Base-by-base conservation (phyloP, 2,329 filamentous ascomycete genomes). In the Tolypocladium tundrense region DNA sequence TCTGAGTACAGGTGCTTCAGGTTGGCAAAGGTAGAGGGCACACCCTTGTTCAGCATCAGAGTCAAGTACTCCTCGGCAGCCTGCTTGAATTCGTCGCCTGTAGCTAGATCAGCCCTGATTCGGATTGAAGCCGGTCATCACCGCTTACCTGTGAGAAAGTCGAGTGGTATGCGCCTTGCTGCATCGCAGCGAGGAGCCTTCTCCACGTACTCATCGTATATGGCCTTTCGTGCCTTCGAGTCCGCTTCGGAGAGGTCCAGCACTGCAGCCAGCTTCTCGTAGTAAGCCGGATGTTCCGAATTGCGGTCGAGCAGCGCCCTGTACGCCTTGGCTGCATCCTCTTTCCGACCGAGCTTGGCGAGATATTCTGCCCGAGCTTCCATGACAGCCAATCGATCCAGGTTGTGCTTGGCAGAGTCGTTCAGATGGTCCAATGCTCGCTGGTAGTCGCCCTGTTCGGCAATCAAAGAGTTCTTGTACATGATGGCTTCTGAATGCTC, bases 21-120 rank as follows among this genome's bases (percentile, higher is more conserved):
- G 72, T 97, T 99, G 41, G 91, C 91, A 73, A 99, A 99, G 4
- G 93, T 92, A 2, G 94, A 99, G 1, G 94, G 93, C 4, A 97
- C 89, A 13, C 93, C 94, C 74, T 93, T 96, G 72, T 88, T 86
- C 58, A 99, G 80, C 88, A 95, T 95, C 37, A 87, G 80, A 55
- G 86, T 82, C 60, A 99, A 73, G 70, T 99, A 99, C 27, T 77
- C 74, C 69, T 91, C 87, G 9, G 88, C 92, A 31, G 90, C 87
- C 65, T 85, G 75, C 68, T 82, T 83, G 76, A 99, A 99, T 5
- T 87, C 85, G 50, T 95, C 86, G 5, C 90, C 88, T 86, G 66
- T 50, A 53, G 50, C 2, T n/a, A 19, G 45, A 58, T 72, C 48
- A 73, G 64, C 54, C 35, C 16, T 48, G 31, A 2, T 48, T 43